A percentile compares a stretch with the other conserved stretches of the same genome.
phyloP scores from a whole-genome alignment of 768 basidiomycete species.

The Mycena latifolia region DNA sequence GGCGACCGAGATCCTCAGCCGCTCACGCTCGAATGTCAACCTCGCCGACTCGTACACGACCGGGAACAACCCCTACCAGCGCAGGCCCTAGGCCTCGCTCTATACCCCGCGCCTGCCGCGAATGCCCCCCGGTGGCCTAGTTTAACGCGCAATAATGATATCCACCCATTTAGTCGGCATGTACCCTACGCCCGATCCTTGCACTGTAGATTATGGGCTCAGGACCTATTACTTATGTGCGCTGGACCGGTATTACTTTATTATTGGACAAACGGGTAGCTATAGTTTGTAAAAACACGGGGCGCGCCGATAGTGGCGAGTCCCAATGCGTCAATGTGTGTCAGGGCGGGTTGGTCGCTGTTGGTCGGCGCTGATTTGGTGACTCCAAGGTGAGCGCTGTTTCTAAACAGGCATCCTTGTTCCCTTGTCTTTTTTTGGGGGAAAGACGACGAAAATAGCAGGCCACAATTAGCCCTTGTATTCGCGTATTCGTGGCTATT shows the following conservation, averaged over 20 bases:
- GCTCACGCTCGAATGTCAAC: slow-evolving; percentile 68
- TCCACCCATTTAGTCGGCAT: slow-evolving; percentile 12
- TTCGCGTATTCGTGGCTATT: too few relatives aligned
- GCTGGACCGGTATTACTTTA: background rate
- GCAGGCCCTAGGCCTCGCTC: slow-evolving; percentile 15
- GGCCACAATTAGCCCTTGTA: too few relatives aligned
- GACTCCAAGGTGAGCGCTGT: too few relatives aligned
- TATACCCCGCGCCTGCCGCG: slow-evolving; percentile 14
- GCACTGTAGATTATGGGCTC: background rate
- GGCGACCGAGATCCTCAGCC: slow-evolving; percentile 68
- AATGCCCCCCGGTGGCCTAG: slow-evolving; percentile 1
- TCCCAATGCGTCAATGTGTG: background rate
- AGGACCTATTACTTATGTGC: slow-evolving; percentile 7
- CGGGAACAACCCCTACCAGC: slow-evolving; percentile 14
- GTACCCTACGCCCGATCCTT: background rate
- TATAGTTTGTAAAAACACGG: background rate
- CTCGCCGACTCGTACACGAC: slow-evolving; percentile 35
- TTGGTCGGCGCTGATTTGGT: too few relatives aligned
- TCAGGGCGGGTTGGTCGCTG: background rate
- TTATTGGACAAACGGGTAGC: background rate
- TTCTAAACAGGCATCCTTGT: too few relatives aligned
- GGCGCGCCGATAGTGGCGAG: background rate
- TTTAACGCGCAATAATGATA: slow-evolving; percentile 22
- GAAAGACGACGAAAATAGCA: too few relatives aligned
- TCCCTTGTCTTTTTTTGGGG: too few relatives aligned